Percentiles rank a stretch among this genome's conserved stretches.
Conservation (phyloP, 345 rosid species). For the Ceriops tagal region DNA sequence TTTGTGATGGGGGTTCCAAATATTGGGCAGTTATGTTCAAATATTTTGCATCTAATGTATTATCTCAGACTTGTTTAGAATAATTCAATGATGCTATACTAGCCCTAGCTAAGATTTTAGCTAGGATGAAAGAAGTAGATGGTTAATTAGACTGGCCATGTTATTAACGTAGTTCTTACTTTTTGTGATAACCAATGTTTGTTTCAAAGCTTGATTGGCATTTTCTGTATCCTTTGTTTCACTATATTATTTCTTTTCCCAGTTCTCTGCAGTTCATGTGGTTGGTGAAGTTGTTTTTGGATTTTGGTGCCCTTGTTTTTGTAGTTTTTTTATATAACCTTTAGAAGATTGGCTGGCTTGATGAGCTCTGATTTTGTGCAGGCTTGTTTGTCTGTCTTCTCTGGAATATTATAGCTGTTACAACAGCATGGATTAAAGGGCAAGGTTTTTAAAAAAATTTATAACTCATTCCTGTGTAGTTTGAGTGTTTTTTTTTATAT, state of each 20-base stretch:
- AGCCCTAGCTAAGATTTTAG: no score
- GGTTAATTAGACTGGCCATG: not conserved
- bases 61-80: no score
- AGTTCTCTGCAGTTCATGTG: no score
- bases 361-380: slow-evolving; percentile 32
- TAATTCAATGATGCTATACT: no score
- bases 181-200: not conserved
- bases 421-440: slow-evolving; percentile 84
- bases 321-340: not conserved
- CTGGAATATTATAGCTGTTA: slow-evolving; percentile 81
- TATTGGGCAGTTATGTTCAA: no score
- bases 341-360: not conserved
- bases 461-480: not conserved
- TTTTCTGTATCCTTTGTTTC: no score
- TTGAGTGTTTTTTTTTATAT: not conserved
- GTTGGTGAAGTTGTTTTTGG: not conserved
- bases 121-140: no score
- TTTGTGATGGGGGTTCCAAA: no score
- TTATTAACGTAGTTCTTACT: not conserved
- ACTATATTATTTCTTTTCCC: no score
- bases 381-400: slow-evolving; percentile 78
- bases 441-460: slow-evolving; percentile 45
- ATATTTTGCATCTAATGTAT: no score
- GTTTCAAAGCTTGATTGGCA: not conserved
- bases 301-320: not conserved